Evolutionary conservation across 1,284 basidiomycete species (phyloP).

Genomic region (Trichosporon sp.): DNA sequence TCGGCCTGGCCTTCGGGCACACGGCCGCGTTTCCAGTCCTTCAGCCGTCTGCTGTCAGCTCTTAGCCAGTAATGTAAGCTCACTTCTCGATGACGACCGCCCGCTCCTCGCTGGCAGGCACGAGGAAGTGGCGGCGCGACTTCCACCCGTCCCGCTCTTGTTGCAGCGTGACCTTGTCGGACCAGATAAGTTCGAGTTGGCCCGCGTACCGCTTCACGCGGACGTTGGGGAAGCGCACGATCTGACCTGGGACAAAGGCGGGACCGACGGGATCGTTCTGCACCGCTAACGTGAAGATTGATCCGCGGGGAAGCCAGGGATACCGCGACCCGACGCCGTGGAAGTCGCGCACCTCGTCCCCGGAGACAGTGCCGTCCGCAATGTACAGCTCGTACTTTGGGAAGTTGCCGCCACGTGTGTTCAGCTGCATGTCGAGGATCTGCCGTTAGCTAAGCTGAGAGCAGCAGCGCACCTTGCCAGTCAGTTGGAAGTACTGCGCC

Average conservation of each 20-base stretch:
- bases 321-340: constrained; percentile 30
- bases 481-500: constrained; percentile 20
- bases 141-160: constrained; percentile 38
- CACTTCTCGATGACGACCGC: constrained; percentile 41
- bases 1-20: not conserved
- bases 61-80: not conserved
- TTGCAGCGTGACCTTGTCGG: constrained; percentile 37
- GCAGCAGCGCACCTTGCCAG: constrained; percentile 35
- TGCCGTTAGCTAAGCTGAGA: constrained; percentile 20
- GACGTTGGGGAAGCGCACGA: constrained; percentile 40
- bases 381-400: constrained; percentile 43
- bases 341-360: constrained; percentile 35
- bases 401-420: not conserved
- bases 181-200: constrained; percentile 44
- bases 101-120: constrained; percentile 30
- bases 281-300: constrained; percentile 20
- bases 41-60: constrained; percentile 29
- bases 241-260: constrained; percentile 31
- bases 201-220: constrained; percentile 32
- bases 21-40: not conserved
- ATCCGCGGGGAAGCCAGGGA: constrained; percentile 6
- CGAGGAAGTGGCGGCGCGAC: constrained; percentile 12
- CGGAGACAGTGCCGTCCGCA: constrained; percentile 44
- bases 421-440: constrained; percentile 35
- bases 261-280: not conserved